A percentile compares a stretch with the other conserved stretches of the same genome.
Conservation (phyloP, 495 filamentous ascomycete species). For the Aspergillus steynii region DNA sequence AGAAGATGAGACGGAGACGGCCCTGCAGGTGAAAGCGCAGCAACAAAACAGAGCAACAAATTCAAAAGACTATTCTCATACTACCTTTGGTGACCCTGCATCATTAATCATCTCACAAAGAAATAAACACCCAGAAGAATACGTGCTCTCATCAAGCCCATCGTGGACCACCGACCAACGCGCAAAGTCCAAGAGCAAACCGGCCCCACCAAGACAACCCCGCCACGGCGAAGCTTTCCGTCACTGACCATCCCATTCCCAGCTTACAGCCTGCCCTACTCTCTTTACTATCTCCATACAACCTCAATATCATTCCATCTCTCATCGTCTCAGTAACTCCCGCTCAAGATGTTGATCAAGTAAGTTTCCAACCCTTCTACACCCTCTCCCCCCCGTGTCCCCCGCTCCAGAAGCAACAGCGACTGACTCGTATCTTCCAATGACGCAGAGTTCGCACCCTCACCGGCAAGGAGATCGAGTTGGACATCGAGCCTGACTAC, state of each 20-base stretch:
- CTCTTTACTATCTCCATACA: neutral
- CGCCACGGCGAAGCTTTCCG: slow-evolving; percentile 21
- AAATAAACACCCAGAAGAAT: neutral
- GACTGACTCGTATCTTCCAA: slow-evolving; percentile 10
- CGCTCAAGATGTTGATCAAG: slow-evolving; percentile 51
- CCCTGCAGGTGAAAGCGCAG: no score
- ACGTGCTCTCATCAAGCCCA: neutral
- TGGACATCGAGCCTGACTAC: slow-evolving; percentile 92
- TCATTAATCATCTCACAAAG: neutral
- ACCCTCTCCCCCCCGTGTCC: neutral
- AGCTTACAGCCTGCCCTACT: neutral
- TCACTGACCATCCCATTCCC: neutral
- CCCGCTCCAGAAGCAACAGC: neutral
- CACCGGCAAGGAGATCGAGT: slow-evolving; percentile 97
- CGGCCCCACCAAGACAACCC: slow-evolving; percentile 23
- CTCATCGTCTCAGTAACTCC: neutral
- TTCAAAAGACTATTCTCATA: no score
- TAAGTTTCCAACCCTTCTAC: slow-evolving; percentile 21
- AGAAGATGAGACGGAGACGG: neutral
- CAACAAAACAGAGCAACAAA: no score
- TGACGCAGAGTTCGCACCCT: slow-evolving; percentile 86
- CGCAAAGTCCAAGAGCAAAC: neutral
- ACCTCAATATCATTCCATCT: neutral
- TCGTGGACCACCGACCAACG: neutral
- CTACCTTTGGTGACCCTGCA: no score